A percentile compares a stretch with the other conserved stretches of the same genome.
Conservation (phyloP, 2,329 filamentous ascomycete species). For the Colletotrichum limetticola region DNA sequence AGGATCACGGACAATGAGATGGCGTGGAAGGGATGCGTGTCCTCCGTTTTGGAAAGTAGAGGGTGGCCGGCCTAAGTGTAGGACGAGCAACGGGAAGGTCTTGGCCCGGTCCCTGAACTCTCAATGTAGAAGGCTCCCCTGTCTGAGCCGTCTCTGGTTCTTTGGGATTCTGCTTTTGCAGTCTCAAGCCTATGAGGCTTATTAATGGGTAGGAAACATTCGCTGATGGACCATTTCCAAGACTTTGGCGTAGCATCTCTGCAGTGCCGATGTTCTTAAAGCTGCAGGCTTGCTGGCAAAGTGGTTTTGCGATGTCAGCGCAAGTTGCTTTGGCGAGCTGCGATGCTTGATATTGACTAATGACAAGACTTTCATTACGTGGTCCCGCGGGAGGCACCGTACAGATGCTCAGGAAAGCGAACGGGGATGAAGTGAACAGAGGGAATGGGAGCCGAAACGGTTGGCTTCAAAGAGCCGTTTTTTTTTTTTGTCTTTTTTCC, state of each 20-base stretch:
- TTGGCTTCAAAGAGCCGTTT: neutral
- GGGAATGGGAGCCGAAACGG: neutral
- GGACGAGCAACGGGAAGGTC: conserved; percentile 15
- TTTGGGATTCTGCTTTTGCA: neutral
- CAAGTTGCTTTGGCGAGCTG: neutral
- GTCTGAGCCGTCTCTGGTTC: neutral
- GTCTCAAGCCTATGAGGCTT: neutral
- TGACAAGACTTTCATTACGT: conserved; percentile 16
- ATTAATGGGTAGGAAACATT: neutral
- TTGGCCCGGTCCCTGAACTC: conserved; percentile 25
- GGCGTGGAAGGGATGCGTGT: conserved; percentile 22
- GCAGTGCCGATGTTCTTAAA: neutral
- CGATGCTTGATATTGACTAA: conserved; percentile 7
- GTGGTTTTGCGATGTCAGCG: conserved; percentile 6
- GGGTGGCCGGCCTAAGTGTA: conserved; percentile 4
- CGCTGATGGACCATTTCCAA: neutral
- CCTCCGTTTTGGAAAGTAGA: conserved; percentile 27
- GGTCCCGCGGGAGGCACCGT: conserved; percentile 1
- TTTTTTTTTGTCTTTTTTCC: neutral
- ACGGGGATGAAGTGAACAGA: neutral
- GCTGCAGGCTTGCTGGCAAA: neutral
- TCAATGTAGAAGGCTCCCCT: neutral
- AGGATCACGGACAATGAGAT: conserved; percentile 16
- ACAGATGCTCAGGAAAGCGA: neutral
- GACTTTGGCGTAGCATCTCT: neutral